Percentiles rank a stretch among this genome's conserved stretches.
phyloP scores from a whole-genome alignment of 139 green algal species.

The Limnomonas spitsbergensis region DNA sequence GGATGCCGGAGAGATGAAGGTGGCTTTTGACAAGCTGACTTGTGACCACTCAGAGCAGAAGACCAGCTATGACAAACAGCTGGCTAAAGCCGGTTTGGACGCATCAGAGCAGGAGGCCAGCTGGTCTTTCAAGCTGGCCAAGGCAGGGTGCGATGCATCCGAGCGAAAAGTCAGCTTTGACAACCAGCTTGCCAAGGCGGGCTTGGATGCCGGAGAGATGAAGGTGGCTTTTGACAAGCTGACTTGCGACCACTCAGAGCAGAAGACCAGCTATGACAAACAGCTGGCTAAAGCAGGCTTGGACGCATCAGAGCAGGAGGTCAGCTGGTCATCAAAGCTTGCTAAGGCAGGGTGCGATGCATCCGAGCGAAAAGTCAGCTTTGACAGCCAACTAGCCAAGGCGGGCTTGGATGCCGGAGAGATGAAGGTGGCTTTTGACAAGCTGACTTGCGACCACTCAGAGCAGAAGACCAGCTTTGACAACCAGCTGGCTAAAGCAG shows the following conservation, averaged over 20 bases:
- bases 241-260: not conserved
- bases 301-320: slow-evolving; percentile 9
- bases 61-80: slow-evolving; percentile 1
- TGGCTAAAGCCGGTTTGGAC: not conserved
- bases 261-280: not conserved
- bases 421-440: slow-evolving; percentile 20
- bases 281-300: not conserved
- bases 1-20: slow-evolving; percentile 7
- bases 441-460: slow-evolving; percentile 8
- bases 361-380: slow-evolving; percentile 18
- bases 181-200: slow-evolving; percentile 17
- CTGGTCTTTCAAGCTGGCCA: not conserved
- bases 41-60: not conserved
- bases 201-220: not conserved
- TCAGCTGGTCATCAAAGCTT: not conserved
- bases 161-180: slow-evolving; percentile 23
- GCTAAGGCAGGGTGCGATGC: slow-evolving; percentile 13
- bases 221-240: slow-evolving; percentile 3
- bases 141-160: not conserved
- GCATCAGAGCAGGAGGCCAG: not conserved
- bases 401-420: slow-evolving; percentile 8
- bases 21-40: not conserved
- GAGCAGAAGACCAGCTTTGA: slow-evolving; percentile 30
- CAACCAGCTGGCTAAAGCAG: slow-evolving; percentile 11
- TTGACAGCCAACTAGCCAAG: slow-evolving; percentile 9